Base-by-base conservation (phyloP, 306 rosid genomes). In the Fragaria ananassa region DNA sequence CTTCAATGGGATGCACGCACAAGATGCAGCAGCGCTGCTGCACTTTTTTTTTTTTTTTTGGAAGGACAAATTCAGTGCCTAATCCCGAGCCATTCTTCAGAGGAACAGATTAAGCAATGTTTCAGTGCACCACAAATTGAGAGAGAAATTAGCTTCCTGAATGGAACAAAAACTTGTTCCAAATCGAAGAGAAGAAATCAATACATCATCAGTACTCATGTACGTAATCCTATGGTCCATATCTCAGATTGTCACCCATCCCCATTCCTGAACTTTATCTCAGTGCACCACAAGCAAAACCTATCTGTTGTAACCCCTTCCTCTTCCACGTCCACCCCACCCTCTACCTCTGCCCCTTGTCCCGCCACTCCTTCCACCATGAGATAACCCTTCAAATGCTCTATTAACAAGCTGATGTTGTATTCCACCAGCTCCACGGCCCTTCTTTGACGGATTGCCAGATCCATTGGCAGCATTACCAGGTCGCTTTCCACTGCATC, bases 371-470 rank as follows among this genome's bases (percentile, higher is more conserved):
- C 96, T 83, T 60, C 97, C 94, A 25, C 95, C 92, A 64, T 83
- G 83, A 68, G 96, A 89, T 81, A 95, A 76, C 53, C 97, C 99
- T 64, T 86, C 96, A 77, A 91, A 82, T 12, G 98, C 98, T 86
- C 96, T 96, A 81, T 88, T 88, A 78, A 87, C 94, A 70, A 92
- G 96, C 80, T 96, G 99, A 79, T 81, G 87, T 81, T 80, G 98
- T 31, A 85, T 27, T 74, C 90, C 88, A 44, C 96, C 97, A 65
- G 74, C 81, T 46, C 95, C 97, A 35, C 97, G 90, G 56, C 93
- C 96, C 83, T 88, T 92, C 89, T 92, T 91, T 34, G 89, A 67
- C 13, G 87, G 75, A 65, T 85, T 92, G 67, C 88, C 84, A 34
- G 97, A 82, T 58, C 87, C 97, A 57, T 88, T 92, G 68, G 84